These are phyloP conservation scores for Waitea zeae DNA, from an alignment of 1,284 basidiomycete genomes.

Conservation along the genomic window DNA sequence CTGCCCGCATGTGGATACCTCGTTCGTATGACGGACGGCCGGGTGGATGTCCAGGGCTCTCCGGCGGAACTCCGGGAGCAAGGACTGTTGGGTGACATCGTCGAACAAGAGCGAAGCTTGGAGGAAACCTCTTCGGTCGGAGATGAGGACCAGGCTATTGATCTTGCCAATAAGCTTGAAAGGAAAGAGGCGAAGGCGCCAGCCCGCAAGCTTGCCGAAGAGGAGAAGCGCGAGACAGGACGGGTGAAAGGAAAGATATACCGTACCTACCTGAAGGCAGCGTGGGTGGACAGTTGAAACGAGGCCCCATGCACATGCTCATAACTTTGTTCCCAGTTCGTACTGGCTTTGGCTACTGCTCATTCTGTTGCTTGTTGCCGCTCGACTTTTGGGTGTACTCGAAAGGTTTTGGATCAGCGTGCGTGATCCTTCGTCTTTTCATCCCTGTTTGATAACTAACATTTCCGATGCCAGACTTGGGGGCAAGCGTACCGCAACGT, in stretches of 20 bases:
- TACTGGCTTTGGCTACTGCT: slow-evolving; percentile 47
- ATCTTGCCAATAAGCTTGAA: slow-evolving; percentile 8
- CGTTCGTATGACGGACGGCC: slow-evolving; percentile 60
- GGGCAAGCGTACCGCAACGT: slow-evolving; percentile 34
- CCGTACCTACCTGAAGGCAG: slow-evolving; percentile 58
- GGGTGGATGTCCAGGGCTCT: slow-evolving; percentile 51
- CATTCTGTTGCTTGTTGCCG: slow-evolving; percentile 27
- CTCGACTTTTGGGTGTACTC: slow-evolving; percentile 27
- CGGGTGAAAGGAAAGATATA: slow-evolving; percentile 71
- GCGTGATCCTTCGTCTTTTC: no score
- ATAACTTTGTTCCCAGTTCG: slow-evolving; percentile 25
- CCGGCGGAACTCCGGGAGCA: slow-evolving; percentile 36
- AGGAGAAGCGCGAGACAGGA: slow-evolving; percentile 56
- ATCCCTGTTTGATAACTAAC: no score
- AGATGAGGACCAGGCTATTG: neutral
- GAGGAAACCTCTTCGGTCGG: neutral
- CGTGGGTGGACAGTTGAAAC: slow-evolving; percentile 17
- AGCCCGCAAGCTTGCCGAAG: slow-evolving; percentile 46
- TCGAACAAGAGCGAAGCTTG: neutral
- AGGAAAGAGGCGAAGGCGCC: slow-evolving; percentile 22
- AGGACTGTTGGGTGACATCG: slow-evolving; percentile 25
- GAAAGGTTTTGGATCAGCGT: slow-evolving; percentile 68
- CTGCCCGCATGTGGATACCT: slow-evolving; percentile 52
- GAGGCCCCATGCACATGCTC: neutral
- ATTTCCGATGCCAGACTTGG: no score